Base-by-base conservation (phyloP, 2,329 filamentous ascomycete species). In the Fusarium tuaranense region DNA sequence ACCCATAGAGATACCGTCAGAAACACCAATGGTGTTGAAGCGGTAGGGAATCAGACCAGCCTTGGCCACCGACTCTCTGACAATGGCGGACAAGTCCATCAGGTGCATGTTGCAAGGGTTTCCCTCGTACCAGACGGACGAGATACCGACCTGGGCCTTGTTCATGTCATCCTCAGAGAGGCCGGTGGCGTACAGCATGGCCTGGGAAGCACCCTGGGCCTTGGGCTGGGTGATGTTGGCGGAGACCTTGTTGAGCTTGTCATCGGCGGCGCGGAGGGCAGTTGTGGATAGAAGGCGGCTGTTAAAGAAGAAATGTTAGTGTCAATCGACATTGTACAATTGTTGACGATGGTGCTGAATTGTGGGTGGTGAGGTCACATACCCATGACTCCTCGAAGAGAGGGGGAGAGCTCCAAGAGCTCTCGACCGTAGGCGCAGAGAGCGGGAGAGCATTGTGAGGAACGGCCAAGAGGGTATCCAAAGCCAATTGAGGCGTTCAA, bases 61-160 rank as follows among this genome's bases (percentile, higher is more conserved):
- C 79, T 93, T 85, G 66, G 84, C 84, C 46, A 91, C 88, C 16
- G 88, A 90, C 77, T 90, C 83, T 80, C 85, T 87, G 75, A 98
- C 93, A 74, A 92, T 87, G 83, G 93, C 88, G 81, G 94, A 97
- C 71, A 99, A 90, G 80, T 97, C 94, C 84, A 99, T 89, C 72
- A 99, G 87, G 85, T 99, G 97, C 96, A 98, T 99, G 87, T 99
- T 99, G 88, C 97, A 99, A 30, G 97, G 97, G 86, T 99, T 99
- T 68, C 97, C 97, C 78, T 95, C 93, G 86, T 96, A 98, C 97
- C 97, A 99, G 71, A 98, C 95, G 7, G 95, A 98, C 48, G 96
- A 97, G 82, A 99, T 98, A 77, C 97, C 97, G 78, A 99, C 93
- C 87, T 99, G 97, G 30, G 97, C 93, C 88, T 98, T 99, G 87